A percentile compares a stretch with the other conserved stretches of the same genome.
These are phyloP conservation scores for Populus tomentosa DNA, from an alignment of 441 rosid species.

Conservation along the genomic window DNA sequence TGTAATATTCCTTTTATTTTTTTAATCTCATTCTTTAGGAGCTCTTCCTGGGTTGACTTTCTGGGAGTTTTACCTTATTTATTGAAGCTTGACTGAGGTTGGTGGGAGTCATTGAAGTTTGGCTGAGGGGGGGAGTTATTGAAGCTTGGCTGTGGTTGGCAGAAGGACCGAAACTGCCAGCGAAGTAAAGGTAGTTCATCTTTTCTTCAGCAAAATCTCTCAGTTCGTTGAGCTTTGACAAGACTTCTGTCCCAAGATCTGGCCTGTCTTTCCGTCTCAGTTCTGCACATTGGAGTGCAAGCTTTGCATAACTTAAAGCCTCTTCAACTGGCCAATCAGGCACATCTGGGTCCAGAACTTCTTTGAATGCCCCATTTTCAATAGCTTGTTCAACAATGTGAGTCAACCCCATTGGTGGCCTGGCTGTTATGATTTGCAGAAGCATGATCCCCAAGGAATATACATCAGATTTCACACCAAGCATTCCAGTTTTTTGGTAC, in stretches of 20 bases:
- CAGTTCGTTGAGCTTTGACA: constrained; percentile 25
- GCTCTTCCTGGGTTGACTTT: too few species aligned
- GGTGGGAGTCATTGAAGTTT: too few species aligned
- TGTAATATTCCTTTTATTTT: too few species aligned
- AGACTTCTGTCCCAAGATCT: constrained; percentile 24
- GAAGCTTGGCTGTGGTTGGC: constrained; percentile 23
- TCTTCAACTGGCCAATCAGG: constrained; percentile 46
- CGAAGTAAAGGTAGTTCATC: background rate
- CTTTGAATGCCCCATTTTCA: constrained; percentile 25
- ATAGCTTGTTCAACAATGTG: constrained; percentile 33
- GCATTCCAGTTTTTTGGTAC: constrained; percentile 40
- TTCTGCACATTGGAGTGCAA: constrained; percentile 39
- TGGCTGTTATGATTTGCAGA: constrained; percentile 40
- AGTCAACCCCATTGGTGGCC: constrained; percentile 50
- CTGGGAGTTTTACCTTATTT: constrained; percentile 22
- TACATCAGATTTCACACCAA: constrained; percentile 45
- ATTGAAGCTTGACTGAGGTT: too few species aligned
- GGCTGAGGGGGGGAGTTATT: constrained; percentile 11
- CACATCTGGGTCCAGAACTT: constrained; percentile 38
- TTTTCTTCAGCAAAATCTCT: constrained; percentile 19
- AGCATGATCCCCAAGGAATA: constrained; percentile 46
- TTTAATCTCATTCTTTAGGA: too few species aligned
- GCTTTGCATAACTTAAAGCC: constrained; percentile 27
- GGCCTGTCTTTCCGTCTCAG: constrained; percentile 36
- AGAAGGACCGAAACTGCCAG: background rate